Evolutionary conservation across 1,139 yeast genomes (phyloP), one percentile per base, ranked within the genome.

Genomic region (Sugiyamaella novakii): DNA sequence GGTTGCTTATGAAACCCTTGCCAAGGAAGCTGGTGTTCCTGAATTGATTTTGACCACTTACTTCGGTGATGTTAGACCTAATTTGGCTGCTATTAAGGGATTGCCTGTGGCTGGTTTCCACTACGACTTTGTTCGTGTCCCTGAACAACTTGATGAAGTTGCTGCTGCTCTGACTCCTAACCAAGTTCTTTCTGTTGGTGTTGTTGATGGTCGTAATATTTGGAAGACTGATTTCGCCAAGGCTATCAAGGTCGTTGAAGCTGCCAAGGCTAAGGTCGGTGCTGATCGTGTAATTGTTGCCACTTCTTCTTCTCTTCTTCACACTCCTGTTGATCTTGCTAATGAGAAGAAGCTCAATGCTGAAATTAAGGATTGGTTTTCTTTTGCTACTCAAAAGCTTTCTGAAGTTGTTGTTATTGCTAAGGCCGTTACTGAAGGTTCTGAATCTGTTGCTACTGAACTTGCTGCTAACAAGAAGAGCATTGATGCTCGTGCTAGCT

Each of bases 11-110:
- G 87, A 81, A 62, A 77, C 73, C 67, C 76, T 88, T 56, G 81
- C 83, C 61, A 67, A 76, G 60, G 79, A 76, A 63, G 80, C 78
- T 64, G 80, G 81, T 62, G 68, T 83, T 62, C 25, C 25, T 6
- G 83, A 86, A 72, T 74, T 92, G 65, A 75, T 84, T 63, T 74
- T 92, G 69, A 80, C 98, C 70, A 78, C 98, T 64, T 92, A 92
- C 82, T 92, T 92, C 71, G 98, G 98, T 79, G 96, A 94, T 68
- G 96, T 87, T 64, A 85, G 91, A 76, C 98, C 98, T 77, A 92
- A 92, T 86, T 78, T 91, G 72, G 76, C 76, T 60, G 92, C 97
- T 61, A 79, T 92, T 74, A 82, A 85, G 78, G 84, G 80, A 62
- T 81, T 92, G 70, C 95, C 96, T 68, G 96, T 92, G 63, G 78